A percentile compares a stretch with the other conserved stretches of the same genome.
Conservation (phyloP, 2,329 filamentous ascomycete genomes). For the Moelleriella libera region DNA sequence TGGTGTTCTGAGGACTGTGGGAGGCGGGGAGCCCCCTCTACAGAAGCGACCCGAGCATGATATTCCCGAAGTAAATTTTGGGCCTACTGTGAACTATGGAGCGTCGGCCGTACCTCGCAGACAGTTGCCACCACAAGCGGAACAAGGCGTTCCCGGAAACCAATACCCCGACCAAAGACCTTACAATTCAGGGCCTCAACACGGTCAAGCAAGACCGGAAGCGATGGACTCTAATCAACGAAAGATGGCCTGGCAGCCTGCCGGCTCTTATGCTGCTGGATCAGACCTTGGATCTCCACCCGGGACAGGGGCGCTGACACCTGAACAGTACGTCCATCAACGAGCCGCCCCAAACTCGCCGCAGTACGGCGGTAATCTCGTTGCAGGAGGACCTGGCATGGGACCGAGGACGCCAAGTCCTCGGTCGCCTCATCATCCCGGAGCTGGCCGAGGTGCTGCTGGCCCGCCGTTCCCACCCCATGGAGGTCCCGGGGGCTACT, state of each 20-base stretch:
- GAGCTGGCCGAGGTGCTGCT: slow-evolving; percentile 9
- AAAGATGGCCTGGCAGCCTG: slow-evolving; percentile 70
- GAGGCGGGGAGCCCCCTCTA: slow-evolving; percentile 26
- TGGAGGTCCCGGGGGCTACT: slow-evolving; percentile 14
- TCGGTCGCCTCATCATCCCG: slow-evolving; percentile 10
- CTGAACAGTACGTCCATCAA: slow-evolving; percentile 76
- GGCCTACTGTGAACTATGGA: slow-evolving; percentile 60
- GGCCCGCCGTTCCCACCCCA: slow-evolving; percentile 7
- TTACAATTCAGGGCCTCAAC: slow-evolving; percentile 9
- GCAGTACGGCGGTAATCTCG: slow-evolving; percentile 41
- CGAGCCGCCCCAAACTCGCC: slow-evolving; percentile 45
- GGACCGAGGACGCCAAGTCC: slow-evolving; percentile 14
- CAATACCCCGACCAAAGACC: slow-evolving; percentile 15
- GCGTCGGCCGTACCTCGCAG: slow-evolving; percentile 17
- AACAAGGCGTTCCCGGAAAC: slow-evolving; percentile 11
- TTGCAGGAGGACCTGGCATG: slow-evolving; percentile 28
- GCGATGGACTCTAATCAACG: slow-evolving; percentile 42
- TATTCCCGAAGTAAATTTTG: slow-evolving; percentile 72
- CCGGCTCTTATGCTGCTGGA: slow-evolving; percentile 34
- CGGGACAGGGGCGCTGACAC: slow-evolving; percentile 39
- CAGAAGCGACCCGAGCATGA: slow-evolving; percentile 24
- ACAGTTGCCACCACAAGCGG: slow-evolving; percentile 10
- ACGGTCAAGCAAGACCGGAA: slow-evolving; percentile 28
- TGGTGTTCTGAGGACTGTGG: slow-evolving; percentile 69
- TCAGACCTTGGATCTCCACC: slow-evolving; percentile 16